These are phyloP conservation scores for Simmondsia chinensis DNA, from an alignment of 148 eudicot species.

Conservation along the genomic window DNA sequence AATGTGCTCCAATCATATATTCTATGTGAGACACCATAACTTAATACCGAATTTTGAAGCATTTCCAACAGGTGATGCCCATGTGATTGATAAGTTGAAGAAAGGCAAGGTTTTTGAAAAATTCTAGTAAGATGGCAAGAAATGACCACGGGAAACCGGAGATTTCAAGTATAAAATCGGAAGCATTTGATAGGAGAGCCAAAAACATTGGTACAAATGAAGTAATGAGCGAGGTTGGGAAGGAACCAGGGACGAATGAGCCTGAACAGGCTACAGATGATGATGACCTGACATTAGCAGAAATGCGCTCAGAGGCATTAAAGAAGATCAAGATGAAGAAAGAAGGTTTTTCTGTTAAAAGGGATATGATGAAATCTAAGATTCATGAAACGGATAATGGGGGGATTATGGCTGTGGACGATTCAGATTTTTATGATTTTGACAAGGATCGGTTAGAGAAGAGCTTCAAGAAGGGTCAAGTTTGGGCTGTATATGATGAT, in stretches of 20 bases:
- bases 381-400: slow-evolving; percentile 8
- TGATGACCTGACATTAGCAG: slow-evolving; percentile 50
- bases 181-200: neutral
- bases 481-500: slow-evolving; percentile 88
- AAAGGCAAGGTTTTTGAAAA: too few relatives aligned
- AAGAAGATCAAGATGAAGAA: slow-evolving; percentile 26
- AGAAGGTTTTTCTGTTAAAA: too few relatives aligned
- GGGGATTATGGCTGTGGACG: slow-evolving; percentile 68
- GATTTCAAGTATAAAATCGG: neutral
- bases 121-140: too few relatives aligned
- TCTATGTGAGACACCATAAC: too few relatives aligned
- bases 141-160: too few relatives aligned
- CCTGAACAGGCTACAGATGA: slow-evolving; percentile 11
- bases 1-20: too few relatives aligned
- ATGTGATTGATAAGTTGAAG: too few relatives aligned
- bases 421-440: slow-evolving; percentile 85
- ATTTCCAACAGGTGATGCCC: too few relatives aligned
- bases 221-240: slow-evolving; percentile 3
- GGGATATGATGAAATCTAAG: slow-evolving; percentile 12
- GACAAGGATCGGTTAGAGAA: slow-evolving; percentile 65
- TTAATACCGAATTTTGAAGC: too few relatives aligned
- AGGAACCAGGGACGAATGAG: slow-evolving; percentile 2
- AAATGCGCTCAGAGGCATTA: slow-evolving; percentile 42
- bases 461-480: slow-evolving; percentile 79
- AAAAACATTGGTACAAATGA: neutral